Percentiles rank a stretch among this genome's conserved stretches.
Conservation (phyloP, 208 protist genomes). For the Leishmania braziliensis region DNA sequence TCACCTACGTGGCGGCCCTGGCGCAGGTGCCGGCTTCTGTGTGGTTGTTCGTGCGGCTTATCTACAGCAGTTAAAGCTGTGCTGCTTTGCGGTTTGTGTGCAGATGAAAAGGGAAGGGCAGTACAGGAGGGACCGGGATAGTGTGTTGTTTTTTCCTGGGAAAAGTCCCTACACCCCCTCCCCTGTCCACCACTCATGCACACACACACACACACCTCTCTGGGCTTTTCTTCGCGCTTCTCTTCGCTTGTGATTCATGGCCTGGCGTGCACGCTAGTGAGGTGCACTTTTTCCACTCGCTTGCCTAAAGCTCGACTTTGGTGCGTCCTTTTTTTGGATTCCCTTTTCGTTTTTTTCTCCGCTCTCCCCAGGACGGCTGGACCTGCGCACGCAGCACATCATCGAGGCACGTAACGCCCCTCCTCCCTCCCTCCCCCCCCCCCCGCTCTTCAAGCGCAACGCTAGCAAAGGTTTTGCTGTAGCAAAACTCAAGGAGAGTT, state of each 20-base stretch:
- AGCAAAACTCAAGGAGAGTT: background rate
- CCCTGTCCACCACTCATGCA: background rate
- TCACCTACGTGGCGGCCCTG: slow-evolving; percentile 45
- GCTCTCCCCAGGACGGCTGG: background rate
- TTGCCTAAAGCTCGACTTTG: background rate
- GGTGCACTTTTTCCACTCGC: background rate
- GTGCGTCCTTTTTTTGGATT: too few relatives aligned
- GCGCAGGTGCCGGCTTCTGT: slow-evolving; percentile 55
- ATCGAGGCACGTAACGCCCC: background rate
- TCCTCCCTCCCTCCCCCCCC: background rate
- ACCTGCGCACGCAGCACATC: background rate
- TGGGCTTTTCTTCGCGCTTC: background rate
- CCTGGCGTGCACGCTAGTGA: background rate
- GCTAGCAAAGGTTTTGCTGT: background rate
- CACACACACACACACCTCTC: background rate
- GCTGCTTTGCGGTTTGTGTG: background rate
- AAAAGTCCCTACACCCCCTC: background rate
- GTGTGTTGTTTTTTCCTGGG: slow-evolving; percentile 8
- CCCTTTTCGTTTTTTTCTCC: background rate
- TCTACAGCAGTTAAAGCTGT: slow-evolving; percentile 11
- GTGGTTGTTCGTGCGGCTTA: slow-evolving; percentile 57
- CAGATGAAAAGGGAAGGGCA: background rate
- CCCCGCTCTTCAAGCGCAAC: background rate
- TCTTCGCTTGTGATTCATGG: background rate
- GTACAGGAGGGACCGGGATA: background rate